Conservation (phyloP, 2,329 filamentous ascomycete genomes). For the Claviceps humidiphila region DNA sequence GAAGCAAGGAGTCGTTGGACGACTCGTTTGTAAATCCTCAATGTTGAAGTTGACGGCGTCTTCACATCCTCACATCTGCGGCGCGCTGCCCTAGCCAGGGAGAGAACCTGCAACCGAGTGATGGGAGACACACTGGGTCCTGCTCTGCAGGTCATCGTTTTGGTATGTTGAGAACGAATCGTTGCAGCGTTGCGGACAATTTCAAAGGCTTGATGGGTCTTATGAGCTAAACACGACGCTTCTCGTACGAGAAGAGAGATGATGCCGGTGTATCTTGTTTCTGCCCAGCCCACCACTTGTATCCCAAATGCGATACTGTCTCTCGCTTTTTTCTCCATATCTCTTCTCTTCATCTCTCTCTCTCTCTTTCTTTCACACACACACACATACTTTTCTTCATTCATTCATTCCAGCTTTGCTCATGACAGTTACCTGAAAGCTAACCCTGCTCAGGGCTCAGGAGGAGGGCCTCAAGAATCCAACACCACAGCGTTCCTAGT, state of each 20-base stretch:
- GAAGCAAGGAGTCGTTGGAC: too few species aligned
- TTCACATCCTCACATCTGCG: neutral
- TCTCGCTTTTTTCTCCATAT: neutral
- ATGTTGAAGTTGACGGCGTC: neutral
- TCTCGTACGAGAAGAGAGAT: too few species aligned
- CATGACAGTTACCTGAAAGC: neutral
- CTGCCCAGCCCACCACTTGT: neutral
- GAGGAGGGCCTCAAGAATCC: conserved; percentile 80
- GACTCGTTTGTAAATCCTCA: neutral
- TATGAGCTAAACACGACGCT: neutral
- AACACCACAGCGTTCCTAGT: conserved; percentile 85
- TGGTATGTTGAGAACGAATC: conserved; percentile 31
- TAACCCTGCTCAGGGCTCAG: conserved; percentile 52
- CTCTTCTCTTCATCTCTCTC: neutral
- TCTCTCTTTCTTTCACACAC: neutral
- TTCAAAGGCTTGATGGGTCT: neutral
- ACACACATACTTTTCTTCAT: neutral
- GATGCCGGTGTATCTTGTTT: too few species aligned
- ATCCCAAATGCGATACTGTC: neutral
- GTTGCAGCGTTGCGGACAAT: neutral
- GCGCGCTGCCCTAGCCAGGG: neutral
- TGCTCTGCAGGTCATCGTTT: conserved; percentile 59
- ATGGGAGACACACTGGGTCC: conserved; percentile 22
- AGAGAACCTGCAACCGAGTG: conserved; percentile 3
- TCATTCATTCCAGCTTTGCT: neutral